A percentile compares a stretch with the other conserved stretches of the same genome.
Conservation (phyloP, 495 filamentous ascomycete species). For the Aspergillus leporis region DNA sequence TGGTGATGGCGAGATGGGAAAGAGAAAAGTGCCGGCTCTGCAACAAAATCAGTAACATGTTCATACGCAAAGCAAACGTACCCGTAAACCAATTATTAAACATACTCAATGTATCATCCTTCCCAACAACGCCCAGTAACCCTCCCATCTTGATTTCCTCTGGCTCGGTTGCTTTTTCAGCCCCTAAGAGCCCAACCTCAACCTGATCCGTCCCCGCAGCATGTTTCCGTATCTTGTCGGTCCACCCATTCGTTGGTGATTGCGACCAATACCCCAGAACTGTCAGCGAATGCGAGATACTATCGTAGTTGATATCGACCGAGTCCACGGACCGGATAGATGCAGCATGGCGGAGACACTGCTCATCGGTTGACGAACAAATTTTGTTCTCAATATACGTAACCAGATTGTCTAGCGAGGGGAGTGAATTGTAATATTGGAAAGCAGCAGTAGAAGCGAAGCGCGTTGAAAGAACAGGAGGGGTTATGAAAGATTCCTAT, state of each 20-base stretch:
- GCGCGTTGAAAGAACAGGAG: conserved; percentile 59
- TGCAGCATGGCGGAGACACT: conserved; percentile 38
- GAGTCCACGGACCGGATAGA: conserved; percentile 55
- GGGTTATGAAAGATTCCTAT: conserved; percentile 68
- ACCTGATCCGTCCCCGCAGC: conserved; percentile 46
- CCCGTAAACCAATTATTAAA: conserved; percentile 16
- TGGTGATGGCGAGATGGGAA: conserved; percentile 85
- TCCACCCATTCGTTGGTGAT: conserved; percentile 47
- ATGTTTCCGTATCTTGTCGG: conserved; percentile 44
- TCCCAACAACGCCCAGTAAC: conserved; percentile 74
- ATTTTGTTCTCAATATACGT: conserved; percentile 56
- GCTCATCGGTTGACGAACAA: conserved; percentile 44
- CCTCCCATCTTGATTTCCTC: conserved; percentile 79
- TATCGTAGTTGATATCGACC: conserved; percentile 78
- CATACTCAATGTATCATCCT: conserved; percentile 68
- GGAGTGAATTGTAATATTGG: conserved; percentile 68
- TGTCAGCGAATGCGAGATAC: conserved; percentile 63
- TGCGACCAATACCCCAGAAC: conserved; percentile 62
- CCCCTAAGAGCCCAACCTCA: conserved; percentile 81
- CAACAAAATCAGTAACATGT: conserved; percentile 1
- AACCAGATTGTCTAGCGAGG: conserved; percentile 55
- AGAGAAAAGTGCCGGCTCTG: conserved; percentile 79
- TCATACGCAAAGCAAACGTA: conserved; percentile 8
- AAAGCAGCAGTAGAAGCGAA: conserved; percentile 65
- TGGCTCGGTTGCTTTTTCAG: conserved; percentile 61